Conservation (phyloP, 305 asterid genomes). For the Nicotiana rustica region DNA sequence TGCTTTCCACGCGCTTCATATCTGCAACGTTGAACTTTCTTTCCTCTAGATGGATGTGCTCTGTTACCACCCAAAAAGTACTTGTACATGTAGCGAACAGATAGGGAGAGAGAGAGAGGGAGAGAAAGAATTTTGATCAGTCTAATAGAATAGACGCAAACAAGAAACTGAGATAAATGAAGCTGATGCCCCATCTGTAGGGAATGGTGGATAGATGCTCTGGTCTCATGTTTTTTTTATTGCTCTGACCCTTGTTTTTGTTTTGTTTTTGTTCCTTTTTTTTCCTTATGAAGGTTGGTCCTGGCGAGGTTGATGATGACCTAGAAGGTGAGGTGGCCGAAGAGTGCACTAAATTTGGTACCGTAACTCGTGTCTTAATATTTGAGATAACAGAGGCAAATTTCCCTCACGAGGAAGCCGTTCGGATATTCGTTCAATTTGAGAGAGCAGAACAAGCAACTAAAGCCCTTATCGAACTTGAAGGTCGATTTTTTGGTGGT, state of each 20-base stretch:
- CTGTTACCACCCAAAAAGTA: background rate
- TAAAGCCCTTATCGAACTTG: conserved; percentile 91
- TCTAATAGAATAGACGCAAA: background rate
- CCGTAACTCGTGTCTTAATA: conserved; percentile 85
- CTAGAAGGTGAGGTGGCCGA: conserved; percentile 97
- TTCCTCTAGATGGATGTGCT: background rate
- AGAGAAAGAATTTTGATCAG: background rate
- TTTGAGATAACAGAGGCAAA: conserved; percentile 90
- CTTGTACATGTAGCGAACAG: background rate
- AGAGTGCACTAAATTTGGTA: conserved; percentile 87
- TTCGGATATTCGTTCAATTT: conserved; percentile 86
- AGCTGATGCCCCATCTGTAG: background rate
- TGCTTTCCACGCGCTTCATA: conserved; percentile 22
- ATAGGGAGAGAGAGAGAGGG: background rate
- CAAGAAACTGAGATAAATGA: conserved; percentile 7
- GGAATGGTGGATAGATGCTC: background rate
- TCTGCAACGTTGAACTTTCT: background rate
- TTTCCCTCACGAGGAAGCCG: conserved; percentile 94
- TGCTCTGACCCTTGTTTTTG: conserved; percentile 1
- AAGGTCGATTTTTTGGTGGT: conserved; percentile 93
- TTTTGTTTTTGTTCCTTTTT: background rate
- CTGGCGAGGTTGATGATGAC: conserved; percentile 94
- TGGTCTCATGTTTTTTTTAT: background rate
- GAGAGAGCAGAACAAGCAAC: conserved; percentile 90
- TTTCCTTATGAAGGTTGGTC: conserved; percentile 73